A percentile compares a stretch with the other conserved stretches of the same genome.
phyloP scores from a whole-genome alignment of 495 filamentous ascomycete species.

The Tuber aestivum region DNA sequence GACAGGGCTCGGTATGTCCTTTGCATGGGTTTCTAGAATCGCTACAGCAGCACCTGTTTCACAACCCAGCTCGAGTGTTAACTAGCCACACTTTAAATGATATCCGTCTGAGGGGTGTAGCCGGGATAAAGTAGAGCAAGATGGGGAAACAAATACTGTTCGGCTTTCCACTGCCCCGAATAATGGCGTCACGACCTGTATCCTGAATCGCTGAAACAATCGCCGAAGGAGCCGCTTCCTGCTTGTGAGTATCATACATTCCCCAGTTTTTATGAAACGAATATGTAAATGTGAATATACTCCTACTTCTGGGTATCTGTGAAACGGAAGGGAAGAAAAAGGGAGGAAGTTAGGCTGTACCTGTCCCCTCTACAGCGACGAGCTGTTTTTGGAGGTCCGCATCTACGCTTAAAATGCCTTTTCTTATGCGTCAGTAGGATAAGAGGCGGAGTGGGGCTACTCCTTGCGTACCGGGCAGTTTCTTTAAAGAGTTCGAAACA shows the following conservation, averaged over 20 bases:
- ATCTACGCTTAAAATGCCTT: slow-evolving; percentile 61
- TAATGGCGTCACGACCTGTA: slow-evolving; percentile 87
- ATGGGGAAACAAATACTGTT: slow-evolving; percentile 58
- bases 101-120: slow-evolving; percentile 3
- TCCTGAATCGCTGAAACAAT: slow-evolving; percentile 83
- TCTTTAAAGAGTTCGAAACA: slow-evolving; percentile 66
- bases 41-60: slow-evolving; percentile 78
- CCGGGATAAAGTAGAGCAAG: neutral
- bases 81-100: neutral
- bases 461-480: slow-evolving; percentile 56
- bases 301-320: slow-evolving; percentile 47
- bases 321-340: neutral
- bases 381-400: slow-evolving; percentile 61
- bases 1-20: slow-evolving; percentile 54
- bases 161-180: slow-evolving; percentile 78
- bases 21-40: slow-evolving; percentile 86
- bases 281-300: neutral
- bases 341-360: slow-evolving; percentile 44
- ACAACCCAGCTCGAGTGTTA: slow-evolving; percentile 8
- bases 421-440: slow-evolving; percentile 13
- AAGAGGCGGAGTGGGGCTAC: slow-evolving; percentile 12
- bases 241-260: slow-evolving; percentile 24
- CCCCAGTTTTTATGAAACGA: neutral
- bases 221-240: slow-evolving; percentile 70
- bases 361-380: slow-evolving; percentile 63